Conservation (phyloP, 805 yeast species). For the Jamesozyma piceae region DNA sequence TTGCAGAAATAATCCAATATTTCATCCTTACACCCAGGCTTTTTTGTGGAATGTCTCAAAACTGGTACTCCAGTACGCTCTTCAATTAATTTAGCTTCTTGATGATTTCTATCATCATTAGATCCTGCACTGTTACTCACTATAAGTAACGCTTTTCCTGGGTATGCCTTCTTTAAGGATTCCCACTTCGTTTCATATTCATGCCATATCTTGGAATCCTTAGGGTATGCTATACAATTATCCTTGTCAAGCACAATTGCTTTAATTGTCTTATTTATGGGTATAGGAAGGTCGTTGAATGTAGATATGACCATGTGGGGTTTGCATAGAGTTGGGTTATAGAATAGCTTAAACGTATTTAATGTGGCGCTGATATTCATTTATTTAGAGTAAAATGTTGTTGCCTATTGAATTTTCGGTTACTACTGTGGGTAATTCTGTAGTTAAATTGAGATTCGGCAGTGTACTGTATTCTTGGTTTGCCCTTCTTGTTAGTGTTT, state of each 20-base stretch:
- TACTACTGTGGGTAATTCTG: too few relatives aligned
- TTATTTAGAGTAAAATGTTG: background rate
- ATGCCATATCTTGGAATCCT: slow-evolving; percentile 72
- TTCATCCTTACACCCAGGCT: slow-evolving; percentile 72
- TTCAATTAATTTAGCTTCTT: slow-evolving; percentile 57
- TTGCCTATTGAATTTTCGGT: too few relatives aligned
- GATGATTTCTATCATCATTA: slow-evolving; percentile 51
- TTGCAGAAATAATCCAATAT: slow-evolving; percentile 49
- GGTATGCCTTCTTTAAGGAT: slow-evolving; percentile 44
- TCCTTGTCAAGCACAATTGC: slow-evolving; percentile 89
- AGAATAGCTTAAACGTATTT: slow-evolving; percentile 49
- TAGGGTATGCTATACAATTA: slow-evolving; percentile 85
- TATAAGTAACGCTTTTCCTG: slow-evolving; percentile 55
- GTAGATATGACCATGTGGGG: slow-evolving; percentile 53
- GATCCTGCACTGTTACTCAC: slow-evolving; percentile 95
- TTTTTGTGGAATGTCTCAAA: slow-evolving; percentile 61
- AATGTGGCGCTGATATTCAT: slow-evolving; percentile 72
- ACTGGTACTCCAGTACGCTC: slow-evolving; percentile 58
- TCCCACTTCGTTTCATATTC: slow-evolving; percentile 53
- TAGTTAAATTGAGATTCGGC: too few relatives aligned
- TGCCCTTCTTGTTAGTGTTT: too few relatives aligned
- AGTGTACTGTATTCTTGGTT: too few relatives aligned
- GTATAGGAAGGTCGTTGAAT: slow-evolving; percentile 52
- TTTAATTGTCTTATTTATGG: slow-evolving; percentile 41
- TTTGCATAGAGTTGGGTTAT: slow-evolving; percentile 56